phyloP scores from a whole-genome alignment of 176 grass and related monocot genomes.

The Oryza coarctata region DNA sequence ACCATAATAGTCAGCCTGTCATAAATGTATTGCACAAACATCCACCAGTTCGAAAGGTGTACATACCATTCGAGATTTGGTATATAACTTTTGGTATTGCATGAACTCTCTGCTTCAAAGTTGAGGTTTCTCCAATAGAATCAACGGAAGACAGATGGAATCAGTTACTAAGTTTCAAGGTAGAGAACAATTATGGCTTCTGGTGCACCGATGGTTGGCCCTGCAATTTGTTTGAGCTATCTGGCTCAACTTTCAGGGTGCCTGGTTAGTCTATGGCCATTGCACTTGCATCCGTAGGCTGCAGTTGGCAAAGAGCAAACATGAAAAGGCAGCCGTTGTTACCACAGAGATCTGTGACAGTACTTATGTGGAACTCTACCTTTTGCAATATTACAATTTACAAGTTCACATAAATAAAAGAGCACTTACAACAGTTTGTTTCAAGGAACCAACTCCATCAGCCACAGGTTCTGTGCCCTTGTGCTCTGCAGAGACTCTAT shows the following conservation, averaged over 20 bases:
- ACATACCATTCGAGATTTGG: background rate
- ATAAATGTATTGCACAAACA: background rate
- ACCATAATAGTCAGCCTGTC: background rate
- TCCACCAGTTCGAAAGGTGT: background rate
- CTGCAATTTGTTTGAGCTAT: slow-evolving; percentile 42
- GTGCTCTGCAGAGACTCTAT: slow-evolving; percentile 27
- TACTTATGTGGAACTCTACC: background rate
- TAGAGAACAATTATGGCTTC: slow-evolving; percentile 40
- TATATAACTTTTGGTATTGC: slow-evolving; percentile 11
- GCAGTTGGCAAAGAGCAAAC: background rate
- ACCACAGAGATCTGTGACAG: background rate
- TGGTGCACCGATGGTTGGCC: slow-evolving; percentile 32
- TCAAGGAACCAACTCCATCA: slow-evolving; percentile 44
- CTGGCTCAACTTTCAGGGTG: slow-evolving; percentile 33
- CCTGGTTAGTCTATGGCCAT: slow-evolving; percentile 56
- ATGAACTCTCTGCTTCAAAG: slow-evolving; percentile 1
- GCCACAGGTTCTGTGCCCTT: slow-evolving; percentile 32
- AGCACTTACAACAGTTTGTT: slow-evolving; percentile 42
- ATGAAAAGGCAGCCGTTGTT: background rate
- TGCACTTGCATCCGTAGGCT: slow-evolving; percentile 44
- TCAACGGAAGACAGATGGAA: slow-evolving; percentile 26
- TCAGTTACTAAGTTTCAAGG: slow-evolving; percentile 14
- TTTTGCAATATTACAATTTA: slow-evolving; percentile 12
- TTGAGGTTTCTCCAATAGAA: slow-evolving; percentile 8
- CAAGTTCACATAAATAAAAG: slow-evolving; percentile 14